A percentile compares a stretch with the other conserved stretches of the same genome.
phyloP scores from a whole-genome alignment of 345 rosid genomes.

The Acer yangbiense region DNA sequence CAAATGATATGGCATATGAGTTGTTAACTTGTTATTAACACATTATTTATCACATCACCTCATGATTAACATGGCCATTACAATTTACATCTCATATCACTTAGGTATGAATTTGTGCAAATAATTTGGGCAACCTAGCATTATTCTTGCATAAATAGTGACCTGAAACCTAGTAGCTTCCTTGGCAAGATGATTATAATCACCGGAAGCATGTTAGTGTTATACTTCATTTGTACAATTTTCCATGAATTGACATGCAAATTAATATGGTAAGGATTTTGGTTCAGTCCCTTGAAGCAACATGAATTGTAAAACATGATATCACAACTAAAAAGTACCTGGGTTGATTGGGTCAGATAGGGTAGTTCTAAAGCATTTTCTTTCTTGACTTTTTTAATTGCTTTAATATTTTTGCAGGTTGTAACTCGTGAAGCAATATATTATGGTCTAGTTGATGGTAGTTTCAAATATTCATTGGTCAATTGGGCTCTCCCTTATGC shows the following conservation, averaged over 20 bases:
- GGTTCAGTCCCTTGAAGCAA: not conserved
- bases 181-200: not conserved
- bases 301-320: not conserved
- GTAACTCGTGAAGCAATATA: slow-evolving; percentile 75
- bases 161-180: not conserved
- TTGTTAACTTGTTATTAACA: no score
- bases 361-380: not conserved
- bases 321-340: not conserved
- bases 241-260: not conserved
- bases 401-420: slow-evolving; percentile 46
- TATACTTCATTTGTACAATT: not conserved
- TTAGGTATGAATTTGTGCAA: no score
- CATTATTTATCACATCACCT: no score
- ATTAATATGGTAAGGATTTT: not conserved
- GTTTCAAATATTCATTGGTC: slow-evolving; percentile 55
- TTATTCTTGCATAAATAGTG: not conserved
- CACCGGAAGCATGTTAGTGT: not conserved
- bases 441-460: slow-evolving; percentile 51
- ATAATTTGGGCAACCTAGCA: no score
- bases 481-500: slow-evolving; percentile 96
- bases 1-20: no score
- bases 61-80: no score
- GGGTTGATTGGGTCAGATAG: not conserved
- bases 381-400: not conserved
- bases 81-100: no score